Evolutionary conservation across 768 basidiomycete genomes (phyloP).

Genomic region (Gymnopilus dilepis): DNA sequence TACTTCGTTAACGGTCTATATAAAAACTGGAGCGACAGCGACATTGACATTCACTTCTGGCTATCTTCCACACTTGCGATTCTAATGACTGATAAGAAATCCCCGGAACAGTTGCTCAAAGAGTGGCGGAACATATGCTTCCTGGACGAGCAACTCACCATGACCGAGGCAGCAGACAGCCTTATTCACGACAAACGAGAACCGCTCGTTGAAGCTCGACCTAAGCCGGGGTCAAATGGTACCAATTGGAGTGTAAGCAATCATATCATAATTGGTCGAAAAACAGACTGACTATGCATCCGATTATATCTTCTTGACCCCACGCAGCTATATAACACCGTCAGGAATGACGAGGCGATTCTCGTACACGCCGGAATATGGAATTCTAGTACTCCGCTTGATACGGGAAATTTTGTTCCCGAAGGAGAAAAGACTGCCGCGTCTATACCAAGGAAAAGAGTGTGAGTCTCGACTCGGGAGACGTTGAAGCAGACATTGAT

Average conservation of each 20-base stretch:
- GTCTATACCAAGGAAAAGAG: background rate
- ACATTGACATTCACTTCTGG: too few species aligned
- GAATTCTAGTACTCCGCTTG: background rate
- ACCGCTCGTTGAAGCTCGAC: background rate
- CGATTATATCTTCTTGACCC: background rate
- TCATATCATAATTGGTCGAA: too few species aligned
- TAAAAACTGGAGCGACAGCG: too few species aligned
- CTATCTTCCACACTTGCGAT: too few species aligned
- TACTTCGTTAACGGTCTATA: too few species aligned
- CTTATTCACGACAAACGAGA: background rate
- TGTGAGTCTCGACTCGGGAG: background rate
- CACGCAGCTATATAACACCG: background rate
- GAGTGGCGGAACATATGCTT: background rate
- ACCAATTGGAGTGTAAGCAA: background rate
- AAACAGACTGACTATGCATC: background rate
- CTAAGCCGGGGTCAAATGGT: background rate
- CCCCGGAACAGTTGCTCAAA: background rate
- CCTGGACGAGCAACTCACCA: background rate
- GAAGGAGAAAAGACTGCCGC: background rate
- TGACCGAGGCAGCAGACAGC: background rate
- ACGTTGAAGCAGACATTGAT: background rate
- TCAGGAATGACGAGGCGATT: background rate
- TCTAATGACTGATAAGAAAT: too few species aligned
- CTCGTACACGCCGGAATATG: background rate
- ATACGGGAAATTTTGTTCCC: background rate